Conservation (phyloP, 164 flowering plant genomes). For the Vitis riparia region DNA sequence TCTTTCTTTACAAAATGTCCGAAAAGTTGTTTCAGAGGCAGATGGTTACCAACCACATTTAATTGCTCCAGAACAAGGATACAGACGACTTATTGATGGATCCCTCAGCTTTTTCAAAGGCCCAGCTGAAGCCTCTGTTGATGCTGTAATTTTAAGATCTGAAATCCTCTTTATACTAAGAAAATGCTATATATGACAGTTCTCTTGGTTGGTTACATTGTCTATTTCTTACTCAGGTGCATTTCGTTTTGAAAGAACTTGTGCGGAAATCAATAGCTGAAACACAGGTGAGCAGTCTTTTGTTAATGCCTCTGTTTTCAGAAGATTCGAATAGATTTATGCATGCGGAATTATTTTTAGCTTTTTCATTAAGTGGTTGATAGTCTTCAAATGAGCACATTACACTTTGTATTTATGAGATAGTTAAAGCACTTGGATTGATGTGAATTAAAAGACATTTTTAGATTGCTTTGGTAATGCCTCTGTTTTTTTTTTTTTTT, state of each 20-base stretch:
- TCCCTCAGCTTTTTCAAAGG: slow-evolving; percentile 94
- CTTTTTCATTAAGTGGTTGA: too few species aligned
- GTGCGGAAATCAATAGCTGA: slow-evolving; percentile 91
- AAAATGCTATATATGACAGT: too few species aligned
- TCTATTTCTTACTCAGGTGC: slow-evolving; percentile 52
- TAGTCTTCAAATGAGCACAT: too few species aligned
- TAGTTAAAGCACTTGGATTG: too few species aligned
- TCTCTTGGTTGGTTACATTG: too few species aligned
- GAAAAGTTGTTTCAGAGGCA: slow-evolving; percentile 74
- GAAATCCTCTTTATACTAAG: too few species aligned
- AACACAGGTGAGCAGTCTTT: slow-evolving; percentile 62
- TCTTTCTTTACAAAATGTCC: slow-evolving; percentile 75
- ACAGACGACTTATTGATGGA: slow-evolving; percentile 93
- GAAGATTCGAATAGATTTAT: background rate
- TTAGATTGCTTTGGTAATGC: too few species aligned
- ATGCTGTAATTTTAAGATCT: slow-evolving; percentile 61
- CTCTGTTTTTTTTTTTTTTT: too few species aligned
- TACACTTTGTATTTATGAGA: too few species aligned
- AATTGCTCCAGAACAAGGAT: slow-evolving; percentile 98
- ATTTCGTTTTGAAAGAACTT: slow-evolving; percentile 86
- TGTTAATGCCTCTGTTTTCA: background rate
- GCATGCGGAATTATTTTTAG: too few species aligned
- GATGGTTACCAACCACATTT: slow-evolving; percentile 96
- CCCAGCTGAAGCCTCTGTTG: slow-evolving; percentile 98
- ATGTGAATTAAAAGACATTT: too few species aligned